These are phyloP conservation scores for Rubroboletus pulcherrimus DNA, from an alignment of 768 basidiomycete species.

Conservation along the genomic window DNA sequence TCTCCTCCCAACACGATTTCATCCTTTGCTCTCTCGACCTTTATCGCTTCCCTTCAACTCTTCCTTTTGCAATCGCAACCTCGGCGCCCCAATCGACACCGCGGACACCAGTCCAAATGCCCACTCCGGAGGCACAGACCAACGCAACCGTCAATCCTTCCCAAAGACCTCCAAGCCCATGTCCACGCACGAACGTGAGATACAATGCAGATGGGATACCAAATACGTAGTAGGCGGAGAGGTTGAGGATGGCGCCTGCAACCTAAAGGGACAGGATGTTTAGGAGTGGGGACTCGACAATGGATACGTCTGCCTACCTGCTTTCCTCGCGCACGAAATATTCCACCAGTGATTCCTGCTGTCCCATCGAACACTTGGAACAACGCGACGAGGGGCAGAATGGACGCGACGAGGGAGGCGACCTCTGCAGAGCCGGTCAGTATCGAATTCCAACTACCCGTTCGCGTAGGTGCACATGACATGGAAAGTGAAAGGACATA, in stretches of 20 bases:
- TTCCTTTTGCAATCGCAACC: constrained; percentile 11
- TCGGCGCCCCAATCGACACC: constrained; percentile 72
- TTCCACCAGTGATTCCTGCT: constrained; percentile 62
- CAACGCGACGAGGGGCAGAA: constrained; percentile 71
- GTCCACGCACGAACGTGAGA: constrained; percentile 59
- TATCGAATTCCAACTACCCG: neutral
- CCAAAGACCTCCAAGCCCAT: constrained; percentile 78
- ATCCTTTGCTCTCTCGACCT: constrained; percentile 17
- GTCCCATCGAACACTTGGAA: constrained; percentile 87
- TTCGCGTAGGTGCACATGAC: neutral
- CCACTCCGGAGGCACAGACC: constrained; percentile 55
- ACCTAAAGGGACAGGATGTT: constrained; percentile 36
- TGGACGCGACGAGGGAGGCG: constrained; percentile 45
- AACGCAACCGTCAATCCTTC: constrained; percentile 72
- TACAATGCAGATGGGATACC: constrained; percentile 82
- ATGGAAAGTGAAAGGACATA: constrained; percentile 22
- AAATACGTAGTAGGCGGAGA: constrained; percentile 73
- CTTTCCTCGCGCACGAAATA: constrained; percentile 80
- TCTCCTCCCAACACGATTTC: neutral
- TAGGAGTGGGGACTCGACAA: neutral
- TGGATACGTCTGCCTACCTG: constrained; percentile 40
- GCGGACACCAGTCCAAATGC: constrained; percentile 48
- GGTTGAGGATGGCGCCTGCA: constrained; percentile 61
- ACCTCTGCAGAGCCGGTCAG: constrained; percentile 38
- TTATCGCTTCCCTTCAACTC: constrained; percentile 39